Base-by-base conservation (phyloP, 2,329 filamentous ascomycete genomes). In the Colletotrichum graminicola region DNA sequence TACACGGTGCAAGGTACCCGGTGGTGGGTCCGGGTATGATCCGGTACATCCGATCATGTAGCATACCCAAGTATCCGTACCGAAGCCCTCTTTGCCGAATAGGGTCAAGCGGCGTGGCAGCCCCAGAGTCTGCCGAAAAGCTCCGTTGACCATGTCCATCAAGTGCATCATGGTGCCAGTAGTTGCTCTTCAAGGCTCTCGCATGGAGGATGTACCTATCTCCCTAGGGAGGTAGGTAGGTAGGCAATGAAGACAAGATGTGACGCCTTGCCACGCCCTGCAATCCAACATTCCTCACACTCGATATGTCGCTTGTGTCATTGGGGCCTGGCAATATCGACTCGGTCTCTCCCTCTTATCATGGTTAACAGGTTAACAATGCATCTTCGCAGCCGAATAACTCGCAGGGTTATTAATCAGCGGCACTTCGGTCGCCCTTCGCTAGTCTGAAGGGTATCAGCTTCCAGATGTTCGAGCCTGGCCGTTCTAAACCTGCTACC, bases 31-130 rank as follows among this genome's bases (percentile, higher is more conserved):
- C 47, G 54, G 60, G 32, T 63, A 26, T 12, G 52, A 45, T n/a
- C 39, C 29, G 45, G 47, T 61, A 64, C 65, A n/a, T 69, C 65
- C 57, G 39, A n/a, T 3, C 49, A 64, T 34, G 59, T 63, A 61
- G 11, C 57, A 11, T 8, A 23, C 10, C 51, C 26, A 54, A 36
- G 11, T 11, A 36, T 8, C 29, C 29, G 34, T 8, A 36, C 34
- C 10, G 34, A 36, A 36, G 54, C 67, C 49, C 47, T 61, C 56
- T 11, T 11, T 54, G 18, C 52, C 65, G 23, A 61, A 71, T 60
- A 39, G 39, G 52, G 56, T 66, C 62, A 56, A 66, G 67, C 56
- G 62, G 67, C 55, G 57, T 10, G 39, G 47, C 23, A 8, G 23
- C 29, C 34, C 61, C 66, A 34, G 49, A 34, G 49, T 41, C 60